Conservation (phyloP, 31 red algal species). For the Odonthalia washingtoniensis region DNA sequence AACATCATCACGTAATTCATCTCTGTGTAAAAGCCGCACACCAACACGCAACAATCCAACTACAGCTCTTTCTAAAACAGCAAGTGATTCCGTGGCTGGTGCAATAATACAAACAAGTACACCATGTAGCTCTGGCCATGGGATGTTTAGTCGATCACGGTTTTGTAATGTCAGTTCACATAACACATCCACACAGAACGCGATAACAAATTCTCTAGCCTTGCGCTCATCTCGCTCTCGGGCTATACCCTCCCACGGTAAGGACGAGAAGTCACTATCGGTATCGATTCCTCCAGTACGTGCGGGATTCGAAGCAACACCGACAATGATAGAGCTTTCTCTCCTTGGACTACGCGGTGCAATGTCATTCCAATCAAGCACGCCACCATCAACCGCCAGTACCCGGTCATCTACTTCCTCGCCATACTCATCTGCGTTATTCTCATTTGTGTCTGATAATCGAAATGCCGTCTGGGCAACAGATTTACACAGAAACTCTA, state of each 20-base stretch:
- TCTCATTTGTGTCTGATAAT: slow-evolving; percentile 20
- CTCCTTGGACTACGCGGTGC: slow-evolving; percentile 51
- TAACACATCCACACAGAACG: slow-evolving; percentile 84
- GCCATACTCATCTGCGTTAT: not conserved
- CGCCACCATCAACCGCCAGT: slow-evolving; percentile 4
- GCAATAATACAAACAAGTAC: slow-evolving; percentile 69
- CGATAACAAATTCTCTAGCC: slow-evolving; percentile 73
- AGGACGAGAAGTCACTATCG: slow-evolving; percentile 53
- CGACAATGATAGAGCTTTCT: slow-evolving; percentile 67
- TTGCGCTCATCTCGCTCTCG: slow-evolving; percentile 68
- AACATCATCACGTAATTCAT: slow-evolving; percentile 73
- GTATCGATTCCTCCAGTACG: slow-evolving; percentile 18
- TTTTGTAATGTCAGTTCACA: slow-evolving; percentile 85
- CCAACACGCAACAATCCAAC: slow-evolving; percentile 85
- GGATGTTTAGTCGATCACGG: slow-evolving; percentile 70
- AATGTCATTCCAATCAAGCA: slow-evolving; percentile 61
- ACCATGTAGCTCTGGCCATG: slow-evolving; percentile 83
- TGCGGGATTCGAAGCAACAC: slow-evolving; percentile 25
- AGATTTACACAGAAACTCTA: slow-evolving; percentile 61
- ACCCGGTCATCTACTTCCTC: not conserved
- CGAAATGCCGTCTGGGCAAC: slow-evolving; percentile 57
- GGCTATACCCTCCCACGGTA: slow-evolving; percentile 41
- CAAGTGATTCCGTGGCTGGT: slow-evolving; percentile 56
- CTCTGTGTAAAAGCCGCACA: slow-evolving; percentile 68
- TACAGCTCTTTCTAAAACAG: slow-evolving; percentile 81